These are phyloP conservation scores for Viola pubescens DNA, from an alignment of 441 rosid genomes.

Conservation along the genomic window DNA sequence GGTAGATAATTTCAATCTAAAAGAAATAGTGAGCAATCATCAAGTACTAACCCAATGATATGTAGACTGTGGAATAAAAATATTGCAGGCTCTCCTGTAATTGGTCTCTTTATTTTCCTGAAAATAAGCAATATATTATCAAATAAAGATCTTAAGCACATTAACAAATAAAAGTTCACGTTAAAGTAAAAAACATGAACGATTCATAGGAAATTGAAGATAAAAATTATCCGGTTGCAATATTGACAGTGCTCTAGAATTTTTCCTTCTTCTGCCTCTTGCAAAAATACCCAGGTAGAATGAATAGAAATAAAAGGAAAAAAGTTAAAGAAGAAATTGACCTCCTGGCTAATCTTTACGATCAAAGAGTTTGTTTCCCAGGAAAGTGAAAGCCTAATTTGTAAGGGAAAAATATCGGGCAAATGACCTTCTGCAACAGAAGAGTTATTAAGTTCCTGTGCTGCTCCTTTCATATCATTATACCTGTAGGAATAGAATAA, in stretches of 20 bases:
- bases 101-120: slow-evolving; percentile 45
- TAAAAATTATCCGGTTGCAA: background rate
- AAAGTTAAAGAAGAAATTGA: slow-evolving; percentile 17
- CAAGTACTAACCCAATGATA: slow-evolving; percentile 32
- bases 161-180: background rate
- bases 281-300: background rate
- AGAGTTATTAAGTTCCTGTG: slow-evolving; percentile 40
- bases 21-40: slow-evolving; percentile 1
- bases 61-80: slow-evolving; percentile 31
- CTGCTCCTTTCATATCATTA: slow-evolving; percentile 47
- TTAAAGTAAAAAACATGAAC: background rate
- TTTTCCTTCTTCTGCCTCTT: background rate
- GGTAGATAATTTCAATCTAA: background rate
- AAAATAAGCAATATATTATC: slow-evolving; percentile 15
- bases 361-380: slow-evolving; percentile 55
- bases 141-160: slow-evolving; percentile 9
- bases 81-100: slow-evolving; percentile 41
- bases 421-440: slow-evolving; percentile 59
- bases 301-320: background rate
- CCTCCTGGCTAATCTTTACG: slow-evolving; percentile 78
- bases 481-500: slow-evolving; percentile 40
- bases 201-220: background rate
- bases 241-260: background rate
- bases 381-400: slow-evolving; percentile 68
- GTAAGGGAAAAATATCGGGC: slow-evolving; percentile 71